Evolutionary conservation across 2,329 filamentous ascomycete genomes (phyloP).

Genomic region (Hypoxylon sp.): DNA sequence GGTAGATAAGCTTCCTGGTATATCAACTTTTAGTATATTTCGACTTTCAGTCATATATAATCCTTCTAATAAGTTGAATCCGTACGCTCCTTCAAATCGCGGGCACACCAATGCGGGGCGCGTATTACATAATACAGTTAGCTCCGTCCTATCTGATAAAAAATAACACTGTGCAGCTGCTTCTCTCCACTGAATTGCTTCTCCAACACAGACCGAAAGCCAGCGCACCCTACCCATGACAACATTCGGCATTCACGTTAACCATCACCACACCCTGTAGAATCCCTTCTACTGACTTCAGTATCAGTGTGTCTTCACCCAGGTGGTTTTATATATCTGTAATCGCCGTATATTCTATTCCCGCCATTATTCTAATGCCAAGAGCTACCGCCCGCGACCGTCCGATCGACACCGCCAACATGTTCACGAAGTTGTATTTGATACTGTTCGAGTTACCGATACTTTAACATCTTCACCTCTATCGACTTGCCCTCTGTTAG

Average conservation of each 20-base stretch:
- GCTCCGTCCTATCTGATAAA: neutral
- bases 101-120: conserved; percentile 1
- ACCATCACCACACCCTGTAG: conserved; percentile 8
- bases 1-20: too few species aligned
- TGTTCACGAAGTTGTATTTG: conserved; percentile 17
- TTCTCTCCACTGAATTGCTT: conserved; percentile 11
- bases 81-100: neutral
- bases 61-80: too few species aligned
- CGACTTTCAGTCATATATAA: too few species aligned
- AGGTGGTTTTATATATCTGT: neutral
- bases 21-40: too few species aligned
- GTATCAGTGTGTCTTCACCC: neutral
- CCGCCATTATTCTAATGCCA: neutral
- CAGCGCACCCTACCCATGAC: conserved; percentile 20
- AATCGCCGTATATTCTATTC: neutral
- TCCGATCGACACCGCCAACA: conserved; percentile 33
- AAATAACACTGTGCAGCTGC: conserved; percentile 7
- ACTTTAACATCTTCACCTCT: conserved; percentile 1
- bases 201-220: conserved; percentile 20
- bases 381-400: neutral
- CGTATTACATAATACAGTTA: conserved; percentile 18
- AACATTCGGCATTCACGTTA: conserved; percentile 18
- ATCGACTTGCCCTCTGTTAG: neutral
- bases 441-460: conserved; percentile 17
- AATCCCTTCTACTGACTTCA: neutral